A percentile compares a stretch with the other conserved stretches of the same genome.
These are phyloP conservation scores for Psilocybe cubensis DNA, from an alignment of 768 basidiomycete genomes.

Conservation along the genomic window DNA sequence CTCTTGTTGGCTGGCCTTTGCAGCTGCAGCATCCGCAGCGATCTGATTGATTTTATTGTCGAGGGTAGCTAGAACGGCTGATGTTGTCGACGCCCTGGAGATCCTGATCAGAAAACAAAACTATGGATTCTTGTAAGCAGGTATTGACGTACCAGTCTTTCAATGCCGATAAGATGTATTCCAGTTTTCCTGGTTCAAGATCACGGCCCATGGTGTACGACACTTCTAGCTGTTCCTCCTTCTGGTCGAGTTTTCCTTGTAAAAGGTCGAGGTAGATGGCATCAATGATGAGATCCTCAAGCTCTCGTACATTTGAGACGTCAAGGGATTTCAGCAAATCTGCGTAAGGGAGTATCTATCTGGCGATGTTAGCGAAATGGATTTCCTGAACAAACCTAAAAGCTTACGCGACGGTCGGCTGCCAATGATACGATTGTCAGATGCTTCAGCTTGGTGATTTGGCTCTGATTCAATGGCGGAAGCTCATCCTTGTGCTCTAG, in stretches of 20 bases:
- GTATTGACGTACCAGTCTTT: constrained; percentile 59
- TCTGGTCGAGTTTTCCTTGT: constrained; percentile 92
- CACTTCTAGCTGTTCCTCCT: constrained; percentile 85
- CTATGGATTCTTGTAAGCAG: neutral
- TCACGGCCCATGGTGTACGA: constrained; percentile 94
- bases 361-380: constrained; percentile 2
- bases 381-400: constrained; percentile 2
- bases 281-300: constrained; percentile 97
- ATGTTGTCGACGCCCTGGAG: constrained; percentile 70
- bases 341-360: constrained; percentile 82
- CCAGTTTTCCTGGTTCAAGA: constrained; percentile 74
- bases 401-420: constrained; percentile 70
- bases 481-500: constrained; percentile 68
- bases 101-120: constrained; percentile 6
- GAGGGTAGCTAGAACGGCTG: constrained; percentile 70
- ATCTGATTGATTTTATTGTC: constrained; percentile 69
- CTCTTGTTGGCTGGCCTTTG: constrained; percentile 47
- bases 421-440: constrained; percentile 90
- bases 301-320: constrained; percentile 79
- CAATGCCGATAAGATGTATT: constrained; percentile 61
- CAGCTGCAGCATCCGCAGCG: constrained; percentile 42
- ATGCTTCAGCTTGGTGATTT: constrained; percentile 89
- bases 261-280: constrained; percentile 92
- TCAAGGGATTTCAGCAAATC: constrained; percentile 72
- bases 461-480: constrained; percentile 71